Evolutionary conservation across 2,329 filamentous ascomycete genomes (phyloP).

Genomic region (Epichloe scottii): DNA sequence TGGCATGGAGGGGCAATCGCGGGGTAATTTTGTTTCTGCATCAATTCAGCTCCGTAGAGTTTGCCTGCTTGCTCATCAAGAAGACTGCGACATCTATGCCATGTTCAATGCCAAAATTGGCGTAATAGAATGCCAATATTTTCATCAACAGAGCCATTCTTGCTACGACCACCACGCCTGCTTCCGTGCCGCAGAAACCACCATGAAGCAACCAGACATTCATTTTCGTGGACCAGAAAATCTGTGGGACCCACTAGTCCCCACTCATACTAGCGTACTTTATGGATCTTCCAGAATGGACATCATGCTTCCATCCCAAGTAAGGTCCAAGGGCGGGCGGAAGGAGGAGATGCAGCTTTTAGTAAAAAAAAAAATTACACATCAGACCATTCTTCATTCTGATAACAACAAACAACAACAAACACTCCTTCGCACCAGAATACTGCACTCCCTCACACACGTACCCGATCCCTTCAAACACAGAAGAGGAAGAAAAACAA

Average conservation of each 20-base stretch:
- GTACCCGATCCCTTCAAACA: neutral
- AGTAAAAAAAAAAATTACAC: neutral
- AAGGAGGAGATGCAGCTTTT: conserved; percentile 4
- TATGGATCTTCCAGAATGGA: conserved; percentile 31
- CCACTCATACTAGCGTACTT: conserved; percentile 11
- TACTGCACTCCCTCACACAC: neutral
- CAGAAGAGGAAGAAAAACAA: neutral
- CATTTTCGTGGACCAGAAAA: neutral
- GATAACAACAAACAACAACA: too few species aligned
- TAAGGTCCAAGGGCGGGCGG: neutral
- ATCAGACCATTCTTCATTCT: too few species aligned
- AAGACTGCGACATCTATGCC: too few species aligned
- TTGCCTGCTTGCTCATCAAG: neutral
- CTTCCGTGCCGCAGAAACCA: too few species aligned
- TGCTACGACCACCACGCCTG: too few species aligned
- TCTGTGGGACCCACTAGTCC: conserved; percentile 13
- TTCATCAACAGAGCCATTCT: too few species aligned
- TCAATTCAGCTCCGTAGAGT: too few species aligned
- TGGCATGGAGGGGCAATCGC: neutral
- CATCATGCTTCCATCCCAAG: conserved; percentile 9
- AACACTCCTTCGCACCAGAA: too few species aligned
- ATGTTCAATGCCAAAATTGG: too few species aligned
- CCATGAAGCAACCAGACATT: too few species aligned
- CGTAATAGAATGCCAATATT: too few species aligned
- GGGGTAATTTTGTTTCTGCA: neutral